Conservation (phyloP, 495 filamentous ascomycete genomes). For the Hypomontagnella submonticulosa region DNA sequence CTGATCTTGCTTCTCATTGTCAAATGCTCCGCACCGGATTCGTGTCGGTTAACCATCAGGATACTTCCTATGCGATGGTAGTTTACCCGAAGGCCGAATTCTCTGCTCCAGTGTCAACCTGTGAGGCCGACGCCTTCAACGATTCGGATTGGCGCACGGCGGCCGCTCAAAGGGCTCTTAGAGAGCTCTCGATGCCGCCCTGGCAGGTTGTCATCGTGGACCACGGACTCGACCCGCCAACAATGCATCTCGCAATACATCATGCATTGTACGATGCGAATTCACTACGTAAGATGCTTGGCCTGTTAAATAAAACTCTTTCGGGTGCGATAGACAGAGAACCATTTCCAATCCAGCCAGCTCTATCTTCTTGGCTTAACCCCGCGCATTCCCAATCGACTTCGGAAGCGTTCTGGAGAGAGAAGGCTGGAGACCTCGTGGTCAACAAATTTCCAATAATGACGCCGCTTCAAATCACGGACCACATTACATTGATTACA, state of each 20-base stretch:
- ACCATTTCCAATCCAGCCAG: conserved; percentile 49
- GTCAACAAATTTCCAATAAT: conserved; percentile 75
- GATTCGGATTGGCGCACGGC: conserved; percentile 47
- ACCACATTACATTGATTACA: conserved; percentile 50
- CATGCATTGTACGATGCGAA: conserved; percentile 85
- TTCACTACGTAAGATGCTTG: conserved; percentile 69
- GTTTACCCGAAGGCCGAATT: conserved; percentile 54
- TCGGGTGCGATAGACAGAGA: background rate
- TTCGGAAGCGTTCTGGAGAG: conserved; percentile 70
- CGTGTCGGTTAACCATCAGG: conserved; percentile 65
- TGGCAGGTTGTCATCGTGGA: conserved; percentile 50
- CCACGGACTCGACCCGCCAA: conserved; percentile 28
- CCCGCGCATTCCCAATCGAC: conserved; percentile 49
- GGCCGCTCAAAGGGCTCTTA: conserved; percentile 19
- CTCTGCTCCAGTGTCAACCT: conserved; percentile 24
- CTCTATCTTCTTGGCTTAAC: conserved; percentile 64
- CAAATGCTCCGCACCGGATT: conserved; percentile 82
- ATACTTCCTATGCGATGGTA: conserved; percentile 74
- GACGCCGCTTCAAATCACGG: conserved; percentile 65
- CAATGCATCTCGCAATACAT: conserved; percentile 64
- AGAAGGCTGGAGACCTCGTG: conserved; percentile 60
- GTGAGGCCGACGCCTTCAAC: conserved; percentile 37
- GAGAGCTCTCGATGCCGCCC: conserved; percentile 30
- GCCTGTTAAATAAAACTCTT: conserved; percentile 58
- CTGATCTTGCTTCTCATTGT: conserved; percentile 57